Evolutionary conservation across 1,284 basidiomycete genomes (phyloP), one percentile per base, ranked within the genome.

Genomic region (Sanghuangporus weigelae): DNA sequence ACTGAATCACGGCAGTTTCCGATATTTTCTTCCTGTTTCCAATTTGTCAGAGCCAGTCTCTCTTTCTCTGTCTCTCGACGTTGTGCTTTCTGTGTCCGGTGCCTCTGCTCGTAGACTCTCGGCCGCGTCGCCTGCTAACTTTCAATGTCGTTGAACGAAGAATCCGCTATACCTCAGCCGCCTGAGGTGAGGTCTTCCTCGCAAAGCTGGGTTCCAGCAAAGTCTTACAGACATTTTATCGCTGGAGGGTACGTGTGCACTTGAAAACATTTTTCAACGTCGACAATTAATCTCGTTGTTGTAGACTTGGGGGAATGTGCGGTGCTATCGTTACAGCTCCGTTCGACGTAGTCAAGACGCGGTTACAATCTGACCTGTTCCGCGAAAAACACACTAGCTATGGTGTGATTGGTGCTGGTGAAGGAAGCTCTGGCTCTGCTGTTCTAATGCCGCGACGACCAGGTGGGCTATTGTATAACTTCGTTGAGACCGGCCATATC

Each of bases 271-370:
- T 51, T 53, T n/a, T 26, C n/a, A 39, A 50, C 11, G 14, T n/a
- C 46, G 49, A 14, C 19, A 3, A 21, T 23, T 56, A 21, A 50
- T 36, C n/a, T 8, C 8, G 51, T 38, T 23, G 65, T 26, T 50
- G 19, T 68, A 96, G 96, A 36, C 79, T 96, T 10, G 97, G 96
- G 19, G 96, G 96, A 26, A 98, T 99, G 96, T 94, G 94, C 72
- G 97, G 96, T 51, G 95, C 95, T 10, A 92, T 97, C 68, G 90
- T 98, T 8, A 99, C 96, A 0, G 95, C 94, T 42, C 96, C 96
- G 0, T 95, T 99, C 69, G 96, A 99, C 75, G 94, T 99, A 35
- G 96, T 99, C 69, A 99, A 99, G 78, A 99, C 97, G 35, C 88
- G 96, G 3, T 79, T 99, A 10, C 96, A 99, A 76, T 97, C 95